Evolutionary conservation across 2,329 filamentous ascomycete genomes (phyloP).

Genomic region (Calonectria fujianensis): DNA sequence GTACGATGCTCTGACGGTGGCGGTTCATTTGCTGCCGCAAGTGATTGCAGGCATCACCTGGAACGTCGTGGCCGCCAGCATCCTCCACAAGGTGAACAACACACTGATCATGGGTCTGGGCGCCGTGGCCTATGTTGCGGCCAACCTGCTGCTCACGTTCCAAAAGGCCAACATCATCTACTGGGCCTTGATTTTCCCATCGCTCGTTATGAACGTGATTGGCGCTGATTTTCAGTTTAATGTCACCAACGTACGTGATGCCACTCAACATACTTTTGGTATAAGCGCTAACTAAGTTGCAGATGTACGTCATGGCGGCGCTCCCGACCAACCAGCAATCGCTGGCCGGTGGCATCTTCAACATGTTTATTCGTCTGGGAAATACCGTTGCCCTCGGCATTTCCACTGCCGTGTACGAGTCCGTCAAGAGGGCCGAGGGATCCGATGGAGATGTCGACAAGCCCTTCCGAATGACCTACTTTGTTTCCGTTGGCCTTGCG

Average conservation of each 20-base stretch:
- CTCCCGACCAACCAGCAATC: conserved; percentile 78
- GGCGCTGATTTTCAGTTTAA: conserved; percentile 83
- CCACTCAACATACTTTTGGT: not conserved
- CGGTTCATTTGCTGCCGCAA: conserved; percentile 79
- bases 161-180: conserved; percentile 74
- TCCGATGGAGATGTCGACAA: conserved; percentile 39
- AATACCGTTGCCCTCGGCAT: conserved; percentile 77
- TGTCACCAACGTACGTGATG: conserved; percentile 75
- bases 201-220: conserved; percentile 75
- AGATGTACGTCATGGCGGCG: conserved; percentile 82
- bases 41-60: conserved; percentile 77
- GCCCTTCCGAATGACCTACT: conserved; percentile 47
- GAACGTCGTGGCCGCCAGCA: conserved; percentile 77
- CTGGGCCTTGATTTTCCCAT: conserved; percentile 80
- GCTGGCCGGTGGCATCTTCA: conserved; percentile 80
- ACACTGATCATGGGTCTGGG: conserved; percentile 74
- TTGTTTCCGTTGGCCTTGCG: conserved; percentile 49
- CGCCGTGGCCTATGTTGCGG: conserved; percentile 62
- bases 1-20: conserved; percentile 74
- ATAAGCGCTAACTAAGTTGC: conserved; percentile 24
- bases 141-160: conserved; percentile 72
- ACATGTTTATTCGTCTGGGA: conserved; percentile 78
- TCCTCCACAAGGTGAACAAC: conserved; percentile 79
- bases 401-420: conserved; percentile 76
- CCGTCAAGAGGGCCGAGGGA: conserved; percentile 57